Base-by-base conservation (phyloP, 257 asterid species). In the Penstemon barbatus region DNA sequence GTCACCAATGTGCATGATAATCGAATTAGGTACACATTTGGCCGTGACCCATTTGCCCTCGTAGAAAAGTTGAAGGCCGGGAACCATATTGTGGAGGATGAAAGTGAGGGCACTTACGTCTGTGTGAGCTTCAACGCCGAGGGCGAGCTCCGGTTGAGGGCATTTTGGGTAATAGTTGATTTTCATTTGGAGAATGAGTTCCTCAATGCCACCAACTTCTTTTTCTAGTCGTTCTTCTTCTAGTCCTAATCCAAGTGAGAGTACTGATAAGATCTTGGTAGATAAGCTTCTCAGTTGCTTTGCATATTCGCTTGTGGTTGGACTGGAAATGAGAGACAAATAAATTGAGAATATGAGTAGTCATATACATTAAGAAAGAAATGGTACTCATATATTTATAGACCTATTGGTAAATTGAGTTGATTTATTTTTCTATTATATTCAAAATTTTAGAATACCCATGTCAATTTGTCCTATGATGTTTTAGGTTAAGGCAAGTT, bases 21-120 rank as follows among this genome's bases (percentile, higher is more conserved):
- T 88, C 11, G 97, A 90, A 57, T 87, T 71, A 0, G 97, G 94
- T n/a, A 93, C 94, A 19, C 98, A 90, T 76, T 86, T 88, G 0
- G 97, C 96, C 0, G 96, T 93, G 65, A 93, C 79, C 98, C 98
- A 93, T 18, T 85, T 79, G 58, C 71, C 97, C 74, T 81, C 65
- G 65, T 85, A 85, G 77, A 86, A 87, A 71, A 93, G 79, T 63
- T 90, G 97, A 13, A 93, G 81, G 48, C 98, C 97, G 0, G 98
- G 98, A 0, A 93, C 96, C 96, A 88, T 90, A 80, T 90, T 93
- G 83, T 93, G 98, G 84, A 93, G 88, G 75, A 90, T 85, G 88
- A 93, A 93, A 18, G 98, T 88, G 63, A 90, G 96, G 66, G 96
- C 95, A 43, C 89, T 79, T 4, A 90, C 71, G 66, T 93, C 98